Conservation (phyloP, 345 rosid genomes). For the Pseudoturritis turrita region DNA sequence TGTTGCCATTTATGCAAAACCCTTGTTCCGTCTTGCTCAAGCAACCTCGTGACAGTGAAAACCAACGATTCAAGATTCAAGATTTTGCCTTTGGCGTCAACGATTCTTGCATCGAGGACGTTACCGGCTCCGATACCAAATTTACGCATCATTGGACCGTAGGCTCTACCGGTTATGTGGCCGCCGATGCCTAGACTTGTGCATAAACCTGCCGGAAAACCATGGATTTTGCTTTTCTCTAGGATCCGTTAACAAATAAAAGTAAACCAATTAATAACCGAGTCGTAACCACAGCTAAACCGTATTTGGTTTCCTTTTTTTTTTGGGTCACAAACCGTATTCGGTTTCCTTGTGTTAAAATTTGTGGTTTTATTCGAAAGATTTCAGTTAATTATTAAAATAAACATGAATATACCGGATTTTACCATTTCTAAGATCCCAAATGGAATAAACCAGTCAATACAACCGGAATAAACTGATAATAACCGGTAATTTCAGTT, state of each 20-base stretch:
- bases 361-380: too few species aligned
- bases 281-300: not conserved
- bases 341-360: too few species aligned
- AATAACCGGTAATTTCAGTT: not conserved
- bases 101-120: constrained; percentile 65
- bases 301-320: not conserved
- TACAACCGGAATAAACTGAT: not conserved
- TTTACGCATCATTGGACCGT: constrained; percentile 72
- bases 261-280: not conserved
- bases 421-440: too few species aligned
- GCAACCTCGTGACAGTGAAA: constrained; percentile 44
- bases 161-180: constrained; percentile 61
- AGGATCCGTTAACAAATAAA: constrained; percentile 38
- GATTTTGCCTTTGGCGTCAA: constrained; percentile 46
- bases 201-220: constrained; percentile 70
- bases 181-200: constrained; percentile 63
- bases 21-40: constrained; percentile 45
- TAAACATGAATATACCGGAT: too few species aligned
- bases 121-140: constrained; percentile 75
- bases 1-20: constrained; percentile 53
- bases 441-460: too few species aligned
- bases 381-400: too few species aligned
- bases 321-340: not conserved
- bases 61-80: constrained; percentile 48
- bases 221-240: constrained; percentile 56